Base-by-base conservation (phyloP, 108 stramenopile species). In the Cyclostephanos invisitatus region DNA sequence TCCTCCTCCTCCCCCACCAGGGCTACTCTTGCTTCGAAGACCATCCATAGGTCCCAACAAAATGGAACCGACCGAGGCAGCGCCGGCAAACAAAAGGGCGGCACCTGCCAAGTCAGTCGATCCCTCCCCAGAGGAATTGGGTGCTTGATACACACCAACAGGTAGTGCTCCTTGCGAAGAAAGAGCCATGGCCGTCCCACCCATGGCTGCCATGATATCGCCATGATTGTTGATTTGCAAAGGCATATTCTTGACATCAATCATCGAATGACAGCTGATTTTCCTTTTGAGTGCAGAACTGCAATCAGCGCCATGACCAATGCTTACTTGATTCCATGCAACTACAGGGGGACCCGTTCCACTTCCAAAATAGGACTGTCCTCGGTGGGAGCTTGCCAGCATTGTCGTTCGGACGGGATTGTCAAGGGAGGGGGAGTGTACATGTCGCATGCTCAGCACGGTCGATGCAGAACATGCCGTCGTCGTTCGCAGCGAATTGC, bases 1-100 rank as follows among this genome's bases (percentile, higher is more conserved):
- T 37, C 56, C 69, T n/a, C 53, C 65, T 37, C 56, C 69, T n/a
- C 76, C 76, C 35, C 64, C 57, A 10, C 77, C 44, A 32, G 70
- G 28, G 7, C 35, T 58, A 28, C n/a, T 44, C 44, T 49, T 51
- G 24, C 62, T 71, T 8, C 51, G 44, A 50, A 63, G 61, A 15
- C 49, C 46, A 42, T 64, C 77, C 25, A 68, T 71, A 2, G 77
- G 70, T 36, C 36, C 54, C 29, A 72, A 57, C 60, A 78, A 44
- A 12, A 70, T 15, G 10, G 66, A 61, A 62, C 70, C 77, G 28
- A 57, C 64, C 7, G 70, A 60, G 18, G 50, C 66, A 25, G 63
- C 67, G 8, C 70, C 63, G 18, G 67, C 77, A 53, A 78, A 61
- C 42, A 60, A 15, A 22, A 78, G 24, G 8, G 76, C 53, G 14